Percentiles rank a stretch among this genome's conserved stretches.
Evolutionary conservation across 306 rosid species (phyloP).

Genomic region (Gillenia trifoliata): DNA sequence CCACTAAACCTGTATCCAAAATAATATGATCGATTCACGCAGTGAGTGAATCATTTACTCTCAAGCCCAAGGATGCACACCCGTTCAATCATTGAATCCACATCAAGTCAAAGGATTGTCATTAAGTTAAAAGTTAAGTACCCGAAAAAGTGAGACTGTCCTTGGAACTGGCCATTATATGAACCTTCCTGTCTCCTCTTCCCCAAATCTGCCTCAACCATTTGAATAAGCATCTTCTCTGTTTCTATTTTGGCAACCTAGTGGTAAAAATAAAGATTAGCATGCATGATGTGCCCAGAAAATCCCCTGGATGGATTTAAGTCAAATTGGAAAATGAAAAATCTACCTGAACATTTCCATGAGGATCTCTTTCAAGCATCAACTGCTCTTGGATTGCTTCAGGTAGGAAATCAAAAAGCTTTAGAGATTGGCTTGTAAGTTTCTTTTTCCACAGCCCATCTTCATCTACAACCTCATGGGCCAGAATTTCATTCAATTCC

Average conservation of each 20-base stretch:
- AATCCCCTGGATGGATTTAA: constrained; percentile 3
- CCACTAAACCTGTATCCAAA: background rate
- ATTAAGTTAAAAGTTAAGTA: constrained; percentile 18
- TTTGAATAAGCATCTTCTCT: constrained; percentile 98
- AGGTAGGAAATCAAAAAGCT: constrained; percentile 89
- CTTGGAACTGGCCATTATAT: constrained; percentile 61
- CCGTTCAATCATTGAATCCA: background rate
- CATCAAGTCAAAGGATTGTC: background rate
- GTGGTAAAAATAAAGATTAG: constrained; percentile 11
- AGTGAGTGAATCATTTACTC: background rate
- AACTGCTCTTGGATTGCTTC: constrained; percentile 95
- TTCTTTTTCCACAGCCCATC: constrained; percentile 90
- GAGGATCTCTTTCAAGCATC: constrained; percentile 99
- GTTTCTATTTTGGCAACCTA: constrained; percentile 99
- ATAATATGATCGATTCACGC: background rate
- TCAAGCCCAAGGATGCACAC: background rate
- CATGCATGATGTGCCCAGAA: constrained; percentile 1
- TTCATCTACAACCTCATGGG: constrained; percentile 75
- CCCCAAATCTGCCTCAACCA: constrained; percentile 91
- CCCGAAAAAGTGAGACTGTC: constrained; percentile 99
- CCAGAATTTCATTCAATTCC: constrained; percentile 92
- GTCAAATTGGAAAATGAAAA: constrained; percentile 13
- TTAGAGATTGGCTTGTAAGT: constrained; percentile 68
- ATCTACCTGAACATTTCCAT: constrained; percentile 95
- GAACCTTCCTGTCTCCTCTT: constrained; percentile 76